Evolutionary conservation across 176 grass and related monocot genomes (phyloP).

Genomic region (Eleusine coracana): DNA sequence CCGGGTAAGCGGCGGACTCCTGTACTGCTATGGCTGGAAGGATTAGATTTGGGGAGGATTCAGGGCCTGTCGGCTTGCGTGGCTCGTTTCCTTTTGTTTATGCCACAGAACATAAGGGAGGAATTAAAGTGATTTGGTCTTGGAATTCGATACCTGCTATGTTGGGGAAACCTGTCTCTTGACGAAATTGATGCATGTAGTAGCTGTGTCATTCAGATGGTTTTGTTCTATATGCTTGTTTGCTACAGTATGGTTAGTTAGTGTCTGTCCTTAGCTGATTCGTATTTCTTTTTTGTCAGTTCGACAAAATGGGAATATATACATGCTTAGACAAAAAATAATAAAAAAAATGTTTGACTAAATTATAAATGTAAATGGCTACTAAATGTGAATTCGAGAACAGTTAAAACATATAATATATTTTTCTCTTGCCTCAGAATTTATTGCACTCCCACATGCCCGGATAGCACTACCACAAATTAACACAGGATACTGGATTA

Average conservation of each 20-base stretch:
- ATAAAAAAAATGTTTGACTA: not conserved
- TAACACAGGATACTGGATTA: too few species aligned
- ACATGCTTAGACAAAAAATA: not conserved
- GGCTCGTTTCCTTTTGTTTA: not conserved
- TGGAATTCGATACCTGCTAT: not conserved
- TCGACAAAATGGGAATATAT: not conserved
- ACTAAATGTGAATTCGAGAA: not conserved
- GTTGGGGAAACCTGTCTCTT: not conserved
- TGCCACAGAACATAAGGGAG: not conserved
- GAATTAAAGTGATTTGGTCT: not conserved
- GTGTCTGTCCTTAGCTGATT: not conserved
- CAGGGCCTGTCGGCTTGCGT: not conserved
- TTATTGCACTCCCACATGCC: not conserved
- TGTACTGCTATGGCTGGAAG: not conserved
- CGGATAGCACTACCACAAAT: not conserved
- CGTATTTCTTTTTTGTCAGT: not conserved
- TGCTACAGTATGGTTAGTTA: not conserved
- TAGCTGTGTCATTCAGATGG: constrained; percentile 12
- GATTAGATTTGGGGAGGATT: constrained; percentile 8
- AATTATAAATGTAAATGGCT: constrained; percentile 9
- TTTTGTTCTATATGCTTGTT: not conserved
- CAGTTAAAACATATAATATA: not conserved
- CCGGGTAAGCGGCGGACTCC: constrained; percentile 16
- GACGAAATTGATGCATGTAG: not conserved
- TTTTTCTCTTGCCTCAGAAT: not conserved